phyloP scores from a whole-genome alignment of 2,329 filamentous ascomycete species.

The Penicillium sp. region DNA sequence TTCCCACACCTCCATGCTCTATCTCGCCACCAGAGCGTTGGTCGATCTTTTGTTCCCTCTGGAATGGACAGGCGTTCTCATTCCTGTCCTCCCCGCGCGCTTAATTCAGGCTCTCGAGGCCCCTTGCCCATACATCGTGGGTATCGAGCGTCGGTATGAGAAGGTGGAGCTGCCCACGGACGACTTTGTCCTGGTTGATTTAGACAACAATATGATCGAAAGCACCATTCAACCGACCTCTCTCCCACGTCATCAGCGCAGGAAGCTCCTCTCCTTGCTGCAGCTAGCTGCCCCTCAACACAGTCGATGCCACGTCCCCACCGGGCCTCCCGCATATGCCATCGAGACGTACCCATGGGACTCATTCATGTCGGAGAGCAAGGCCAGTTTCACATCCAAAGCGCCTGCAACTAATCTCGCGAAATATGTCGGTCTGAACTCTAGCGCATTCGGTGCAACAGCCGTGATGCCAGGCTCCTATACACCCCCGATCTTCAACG shows the following conservation, averaged over 20 bases:
- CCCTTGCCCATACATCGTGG: slow-evolving; percentile 94
- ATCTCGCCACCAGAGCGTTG: slow-evolving; percentile 86
- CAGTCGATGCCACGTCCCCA: slow-evolving; percentile 76
- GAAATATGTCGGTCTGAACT: slow-evolving; percentile 86
- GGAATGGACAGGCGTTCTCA: slow-evolving; percentile 91
- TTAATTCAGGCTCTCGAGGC: slow-evolving; percentile 88
- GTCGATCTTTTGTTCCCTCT: slow-evolving; percentile 82
- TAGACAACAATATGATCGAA: slow-evolving; percentile 88
- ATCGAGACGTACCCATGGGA: slow-evolving; percentile 91
- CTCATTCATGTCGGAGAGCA: slow-evolving; percentile 82
- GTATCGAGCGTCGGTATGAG: slow-evolving; percentile 82
- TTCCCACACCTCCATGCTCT: slow-evolving; percentile 93
- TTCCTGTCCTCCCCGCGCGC: slow-evolving; percentile 82
- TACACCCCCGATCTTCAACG: slow-evolving; percentile 78
- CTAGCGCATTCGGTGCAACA: slow-evolving; percentile 73
- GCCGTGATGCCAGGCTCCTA: slow-evolving; percentile 51
- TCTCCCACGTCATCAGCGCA: slow-evolving; percentile 81
- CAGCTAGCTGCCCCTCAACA: slow-evolving; percentile 90
- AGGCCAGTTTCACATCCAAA: slow-evolving; percentile 71
- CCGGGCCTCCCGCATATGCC: slow-evolving; percentile 89
- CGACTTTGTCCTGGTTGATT: slow-evolving; percentile 90
- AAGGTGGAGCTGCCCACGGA: slow-evolving; percentile 72
- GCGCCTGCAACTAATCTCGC: slow-evolving; percentile 70
- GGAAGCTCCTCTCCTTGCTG: slow-evolving; percentile 83
- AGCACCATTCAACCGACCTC: slow-evolving; percentile 73